Base-by-base conservation (phyloP, 768 basidiomycete genomes). In the Phanerodontia chrysosporium region DNA sequence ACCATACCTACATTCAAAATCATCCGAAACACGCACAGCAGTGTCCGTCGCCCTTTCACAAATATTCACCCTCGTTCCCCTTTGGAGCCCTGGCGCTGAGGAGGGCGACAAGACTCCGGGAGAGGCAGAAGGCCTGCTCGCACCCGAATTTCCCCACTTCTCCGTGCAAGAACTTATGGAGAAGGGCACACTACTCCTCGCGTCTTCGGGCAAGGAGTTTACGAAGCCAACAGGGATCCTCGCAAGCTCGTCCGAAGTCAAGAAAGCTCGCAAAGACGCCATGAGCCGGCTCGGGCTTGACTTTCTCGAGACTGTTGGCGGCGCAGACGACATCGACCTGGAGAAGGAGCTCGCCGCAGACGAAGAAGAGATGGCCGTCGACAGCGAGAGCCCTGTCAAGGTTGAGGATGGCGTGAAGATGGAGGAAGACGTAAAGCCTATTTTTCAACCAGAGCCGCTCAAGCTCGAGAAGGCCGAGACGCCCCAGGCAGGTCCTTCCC, bases 121-220 rank as follows among this genome's bases (percentile, higher is more conserved):
- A 45, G 65, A 68, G 49, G 64, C 70, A 13, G 42, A 64, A 0
- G 62, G 70, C 8, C 68, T 75, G 5, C 65, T 73, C 8, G 68
- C 72, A 7, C 85, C 86, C 1, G 83, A 83, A 2, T 95, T 87
- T 58, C 85, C 87, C 10, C 78, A 79, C 10, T 90, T 95, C 68
- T 90, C 90, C 18, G 84, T 96, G 18, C 77, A 80, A 60, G 85
- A 90, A 49, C 77, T 95, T 22, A 81, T 97, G 62, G 72, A 83
- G n/a, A 86, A 86, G 58, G 86, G 87, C 6, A 84, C 83, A 25
- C 81, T 92, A 2, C 81, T 99, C 3, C 80, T 99, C 1, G 90
- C 92, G 1, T 96, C 93, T 2, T 95, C 95, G 0, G 96, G 96
- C 6, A 94, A 93, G 66, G 96, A 99, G 72, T 98, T 94, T 62